These are phyloP conservation scores for Glebionis coronaria DNA, from an alignment of 129 eudicot genomes.

Conservation along the genomic window DNA sequence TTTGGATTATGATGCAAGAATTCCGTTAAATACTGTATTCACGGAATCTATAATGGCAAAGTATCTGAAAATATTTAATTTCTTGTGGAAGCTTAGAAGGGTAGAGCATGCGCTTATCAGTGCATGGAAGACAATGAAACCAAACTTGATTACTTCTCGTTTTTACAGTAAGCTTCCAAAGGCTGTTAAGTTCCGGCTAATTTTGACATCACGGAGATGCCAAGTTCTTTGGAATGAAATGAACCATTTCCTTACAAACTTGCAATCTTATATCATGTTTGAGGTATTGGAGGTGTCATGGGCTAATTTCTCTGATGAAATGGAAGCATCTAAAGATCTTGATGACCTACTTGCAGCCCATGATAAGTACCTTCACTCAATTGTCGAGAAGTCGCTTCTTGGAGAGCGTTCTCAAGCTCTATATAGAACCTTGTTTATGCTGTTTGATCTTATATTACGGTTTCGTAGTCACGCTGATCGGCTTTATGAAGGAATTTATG, in stretches of 20 bases:
- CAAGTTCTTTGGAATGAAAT: constrained; percentile 97
- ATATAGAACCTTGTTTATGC: constrained; percentile 63
- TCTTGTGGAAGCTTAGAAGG: constrained; percentile 98
- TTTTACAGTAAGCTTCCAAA: constrained; percentile 63
- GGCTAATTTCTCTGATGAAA: constrained; percentile 83
- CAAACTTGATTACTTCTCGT: constrained; percentile 78
- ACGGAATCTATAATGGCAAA: constrained; percentile 90
- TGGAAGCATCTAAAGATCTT: constrained; percentile 96
- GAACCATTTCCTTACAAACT: constrained; percentile 90
- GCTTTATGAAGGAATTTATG: constrained; percentile 84
- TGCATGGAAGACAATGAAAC: constrained; percentile 95
- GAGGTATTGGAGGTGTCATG: constrained; percentile 98
- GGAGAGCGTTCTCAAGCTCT: constrained; percentile 80
- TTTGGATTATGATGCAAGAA: constrained; percentile 85
- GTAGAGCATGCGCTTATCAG: constrained; percentile 92
- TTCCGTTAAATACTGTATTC: constrained; percentile 79
- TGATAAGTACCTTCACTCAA: constrained; percentile 92
- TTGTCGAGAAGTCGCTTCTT: constrained; percentile 95
- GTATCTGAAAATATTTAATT: constrained; percentile 80
- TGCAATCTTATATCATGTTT: constrained; percentile 97
- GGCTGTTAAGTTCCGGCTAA: constrained; percentile 62
- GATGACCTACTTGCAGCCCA: constrained; percentile 95
- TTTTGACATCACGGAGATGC: constrained; percentile 70
- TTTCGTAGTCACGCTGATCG: constrained; percentile 91
- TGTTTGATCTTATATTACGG: constrained; percentile 86